phyloP scores from a whole-genome alignment of 2,329 filamentous ascomycete genomes.

The Beauveria rudraprayagi region DNA sequence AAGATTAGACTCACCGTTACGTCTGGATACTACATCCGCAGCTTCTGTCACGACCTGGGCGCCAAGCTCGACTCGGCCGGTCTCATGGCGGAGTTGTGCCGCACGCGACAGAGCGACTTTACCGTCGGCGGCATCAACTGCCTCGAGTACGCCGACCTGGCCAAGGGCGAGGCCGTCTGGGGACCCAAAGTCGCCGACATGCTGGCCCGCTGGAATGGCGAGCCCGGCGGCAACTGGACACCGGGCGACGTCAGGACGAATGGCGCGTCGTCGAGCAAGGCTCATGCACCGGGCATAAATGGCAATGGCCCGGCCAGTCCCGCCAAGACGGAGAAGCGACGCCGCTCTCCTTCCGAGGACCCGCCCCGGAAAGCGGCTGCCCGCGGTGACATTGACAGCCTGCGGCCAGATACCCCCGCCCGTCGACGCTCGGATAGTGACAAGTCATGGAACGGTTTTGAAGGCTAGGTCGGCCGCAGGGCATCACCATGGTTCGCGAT shows the following conservation, averaged over 20 bases:
- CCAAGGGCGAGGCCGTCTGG: constrained; percentile 73
- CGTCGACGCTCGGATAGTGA: constrained; percentile 28
- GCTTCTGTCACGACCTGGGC: constrained; percentile 86
- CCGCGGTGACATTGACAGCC: constrained; percentile 6
- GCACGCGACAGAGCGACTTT: constrained; percentile 77
- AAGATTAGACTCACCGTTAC: constrained; percentile 86
- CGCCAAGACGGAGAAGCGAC: constrained; percentile 22
- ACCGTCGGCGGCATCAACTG: constrained; percentile 61
- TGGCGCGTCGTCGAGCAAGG: constrained; percentile 13
- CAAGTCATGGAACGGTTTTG: constrained; percentile 35
- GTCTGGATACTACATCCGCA: constrained; percentile 94
- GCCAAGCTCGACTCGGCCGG: constrained; percentile 71
- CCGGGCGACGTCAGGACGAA: constrained; percentile 14
- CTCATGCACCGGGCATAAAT: constrained; percentile 8
- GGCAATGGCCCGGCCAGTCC: constrained; percentile 7
- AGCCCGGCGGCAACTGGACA: constrained; percentile 21
- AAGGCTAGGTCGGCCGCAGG: constrained; percentile 21
- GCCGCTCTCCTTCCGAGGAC: constrained; percentile 21
- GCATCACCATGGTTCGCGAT: not conserved
- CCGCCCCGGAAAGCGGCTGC: constrained; percentile 24
- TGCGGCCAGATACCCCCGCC: constrained; percentile 13
- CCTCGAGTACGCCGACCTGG: constrained; percentile 69
- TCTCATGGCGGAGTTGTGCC: constrained; percentile 77
- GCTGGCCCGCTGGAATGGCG: constrained; percentile 35
- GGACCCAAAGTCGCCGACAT: constrained; percentile 57